A percentile compares a stretch with the other conserved stretches of the same genome.
These are phyloP conservation scores for Curvularia verruculosa DNA, from an alignment of 2,329 filamentous ascomycete genomes.

Conservation along the genomic window DNA sequence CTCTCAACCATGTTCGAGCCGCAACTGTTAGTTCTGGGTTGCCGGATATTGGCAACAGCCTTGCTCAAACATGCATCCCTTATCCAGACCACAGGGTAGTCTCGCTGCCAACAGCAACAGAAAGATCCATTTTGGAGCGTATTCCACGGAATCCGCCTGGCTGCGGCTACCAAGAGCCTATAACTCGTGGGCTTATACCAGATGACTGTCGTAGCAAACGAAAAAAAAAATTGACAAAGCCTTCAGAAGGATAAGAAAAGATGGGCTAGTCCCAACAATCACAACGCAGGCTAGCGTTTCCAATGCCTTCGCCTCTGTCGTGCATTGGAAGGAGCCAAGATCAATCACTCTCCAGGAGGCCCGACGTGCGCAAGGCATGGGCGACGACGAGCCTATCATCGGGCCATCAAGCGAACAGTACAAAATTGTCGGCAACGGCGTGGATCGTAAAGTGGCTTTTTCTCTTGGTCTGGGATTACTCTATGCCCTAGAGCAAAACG, in stretches of 20 bases:
- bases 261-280: constrained; percentile 66
- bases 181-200: constrained; percentile 49
- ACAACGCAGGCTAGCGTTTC: constrained; percentile 59
- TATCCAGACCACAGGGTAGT: constrained; percentile 71
- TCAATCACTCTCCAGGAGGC: constrained; percentile 69
- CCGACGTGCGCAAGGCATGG: constrained; percentile 71
- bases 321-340: constrained; percentile 72
- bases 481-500: constrained; percentile 14
- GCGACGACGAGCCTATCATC: constrained; percentile 72
- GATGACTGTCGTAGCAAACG: constrained; percentile 25
- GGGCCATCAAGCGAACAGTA: constrained; percentile 63
- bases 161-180: constrained; percentile 31
- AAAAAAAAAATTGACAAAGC: constrained; percentile 32
- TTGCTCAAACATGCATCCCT: constrained; percentile 65
- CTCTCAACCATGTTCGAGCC: constrained; percentile 65
- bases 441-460: constrained; percentile 71
- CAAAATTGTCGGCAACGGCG: constrained; percentile 76
- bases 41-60: constrained; percentile 66
- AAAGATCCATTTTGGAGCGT: constrained; percentile 57
- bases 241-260: constrained; percentile 61
- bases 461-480: constrained; percentile 67
- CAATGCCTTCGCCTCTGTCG: constrained; percentile 58
- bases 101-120: constrained; percentile 16
- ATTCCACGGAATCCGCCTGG: constrained; percentile 64
- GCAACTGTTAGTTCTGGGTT: constrained; percentile 64